Percentiles rank a stretch among this genome's conserved stretches.
Conservation (phyloP, 208 protist species). For the Trypanosoma avium region DNA sequence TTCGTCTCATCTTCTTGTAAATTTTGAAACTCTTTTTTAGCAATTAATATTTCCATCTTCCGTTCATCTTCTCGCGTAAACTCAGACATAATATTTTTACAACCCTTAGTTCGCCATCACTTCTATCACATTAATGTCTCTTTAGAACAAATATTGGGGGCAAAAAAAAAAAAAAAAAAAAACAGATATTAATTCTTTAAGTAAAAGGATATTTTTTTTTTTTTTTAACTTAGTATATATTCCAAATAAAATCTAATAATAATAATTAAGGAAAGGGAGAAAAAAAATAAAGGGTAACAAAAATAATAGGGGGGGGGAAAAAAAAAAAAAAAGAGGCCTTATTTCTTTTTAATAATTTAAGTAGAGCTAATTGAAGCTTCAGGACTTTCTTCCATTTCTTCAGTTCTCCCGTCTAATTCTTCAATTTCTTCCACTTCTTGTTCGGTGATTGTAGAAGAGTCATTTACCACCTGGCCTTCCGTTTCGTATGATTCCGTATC, state of each 20-base stretch:
- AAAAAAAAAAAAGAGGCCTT: constrained; percentile 5
- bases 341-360: constrained; percentile 4
- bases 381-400: constrained; percentile 25
- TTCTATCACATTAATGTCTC: background rate
- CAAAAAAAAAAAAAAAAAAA: constrained; percentile 11
- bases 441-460: constrained; percentile 1
- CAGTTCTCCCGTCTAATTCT: constrained; percentile 26
- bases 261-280: no score
- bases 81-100: constrained; percentile 14
- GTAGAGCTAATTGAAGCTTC: constrained; percentile 24
- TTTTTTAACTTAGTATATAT: background rate
- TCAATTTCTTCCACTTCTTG: constrained; percentile 31
- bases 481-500: constrained; percentile 1
- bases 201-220: background rate
- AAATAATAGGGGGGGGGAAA: background rate
- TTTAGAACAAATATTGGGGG: background rate
- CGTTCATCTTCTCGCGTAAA: constrained; percentile 43
- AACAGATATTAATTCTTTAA: background rate
- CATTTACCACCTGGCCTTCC: background rate
- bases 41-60: constrained; percentile 29
- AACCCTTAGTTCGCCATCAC: background rate
- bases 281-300: constrained; percentile 1
- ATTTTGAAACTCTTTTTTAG: constrained; percentile 10
- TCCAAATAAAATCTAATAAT: no score
- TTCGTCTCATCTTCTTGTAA: constrained; percentile 26